phyloP scores from a whole-genome alignment of 441 rosid genomes.

The Croton setiger region DNA sequence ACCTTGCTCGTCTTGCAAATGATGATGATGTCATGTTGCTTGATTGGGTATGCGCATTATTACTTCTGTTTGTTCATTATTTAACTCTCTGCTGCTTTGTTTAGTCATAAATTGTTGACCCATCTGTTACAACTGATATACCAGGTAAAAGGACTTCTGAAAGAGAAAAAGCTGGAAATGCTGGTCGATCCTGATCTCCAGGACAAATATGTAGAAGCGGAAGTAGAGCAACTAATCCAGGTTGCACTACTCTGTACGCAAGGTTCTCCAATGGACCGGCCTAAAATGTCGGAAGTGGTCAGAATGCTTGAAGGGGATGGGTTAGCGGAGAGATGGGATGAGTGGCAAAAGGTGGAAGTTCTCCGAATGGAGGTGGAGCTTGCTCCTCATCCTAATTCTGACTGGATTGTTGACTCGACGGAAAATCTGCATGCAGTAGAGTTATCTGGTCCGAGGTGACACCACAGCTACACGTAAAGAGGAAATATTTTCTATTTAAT shows the following conservation, averaged over 20 bases:
- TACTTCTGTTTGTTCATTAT: background rate
- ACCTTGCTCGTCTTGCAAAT: conserved; percentile 84
- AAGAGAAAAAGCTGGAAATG: conserved; percentile 79
- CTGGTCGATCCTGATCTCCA: conserved; percentile 81
- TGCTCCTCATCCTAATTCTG: conserved; percentile 50
- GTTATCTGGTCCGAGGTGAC: conserved; percentile 75
- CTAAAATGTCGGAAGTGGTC: conserved; percentile 92
- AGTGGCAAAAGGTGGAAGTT: conserved; percentile 85
- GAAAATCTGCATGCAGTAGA: conserved; percentile 68
- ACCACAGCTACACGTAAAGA: conserved; percentile 26
- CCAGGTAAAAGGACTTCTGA: conserved; percentile 80
- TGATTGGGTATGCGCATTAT: conserved; percentile 58
- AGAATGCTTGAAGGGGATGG: conserved; percentile 95
- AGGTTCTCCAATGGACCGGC: conserved; percentile 78
- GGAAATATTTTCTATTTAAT: conserved; percentile 21
- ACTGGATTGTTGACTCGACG: conserved; percentile 65
- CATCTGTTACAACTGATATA: conserved; percentile 2
- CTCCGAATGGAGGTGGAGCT: conserved; percentile 66
- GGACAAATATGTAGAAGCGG: conserved; percentile 58
- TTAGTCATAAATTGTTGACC: background rate
- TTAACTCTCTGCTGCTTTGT: background rate
- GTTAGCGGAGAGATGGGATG: conserved; percentile 89
- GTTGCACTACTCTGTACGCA: conserved; percentile 86
- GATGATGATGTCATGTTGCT: conserved; percentile 89
- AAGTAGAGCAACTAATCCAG: conserved; percentile 80